Conservation (phyloP, 2,329 filamentous ascomycete genomes). For the Calonectria hawksworthii region DNA sequence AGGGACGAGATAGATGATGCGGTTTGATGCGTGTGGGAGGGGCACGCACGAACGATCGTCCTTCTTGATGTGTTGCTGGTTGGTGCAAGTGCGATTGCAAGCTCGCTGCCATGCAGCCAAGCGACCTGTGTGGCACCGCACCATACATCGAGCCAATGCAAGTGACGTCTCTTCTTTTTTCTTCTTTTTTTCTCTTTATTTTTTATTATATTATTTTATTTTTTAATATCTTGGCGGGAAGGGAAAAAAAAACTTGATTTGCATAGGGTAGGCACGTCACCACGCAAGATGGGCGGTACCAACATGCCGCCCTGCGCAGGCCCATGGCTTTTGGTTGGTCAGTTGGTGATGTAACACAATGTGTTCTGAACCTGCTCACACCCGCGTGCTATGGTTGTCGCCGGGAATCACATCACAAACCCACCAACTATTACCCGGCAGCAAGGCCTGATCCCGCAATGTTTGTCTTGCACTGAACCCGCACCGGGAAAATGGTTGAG, state of each 20-base stretch:
- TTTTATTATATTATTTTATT: background rate
- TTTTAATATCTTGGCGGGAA: background rate
- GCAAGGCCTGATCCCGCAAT: slow-evolving; percentile 13
- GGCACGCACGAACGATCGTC: slow-evolving; percentile 7
- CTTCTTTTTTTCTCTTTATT: background rate
- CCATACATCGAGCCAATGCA: background rate
- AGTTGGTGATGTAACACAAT: slow-evolving; percentile 10
- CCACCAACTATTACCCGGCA: background rate
- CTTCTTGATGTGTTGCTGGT: background rate
- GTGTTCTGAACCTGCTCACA: background rate
- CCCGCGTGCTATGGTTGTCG: background rate
- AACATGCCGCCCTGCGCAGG: background rate
- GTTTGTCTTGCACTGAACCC: slow-evolving; percentile 9
- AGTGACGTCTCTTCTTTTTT: background rate
- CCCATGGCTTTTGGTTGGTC: background rate
- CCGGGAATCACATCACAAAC: background rate
- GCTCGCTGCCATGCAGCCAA: slow-evolving; percentile 6
- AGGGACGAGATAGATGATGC: slow-evolving; percentile 1
- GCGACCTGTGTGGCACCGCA: background rate
- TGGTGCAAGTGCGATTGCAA: background rate
- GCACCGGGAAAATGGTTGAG: background rate
- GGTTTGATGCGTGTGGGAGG: background rate
- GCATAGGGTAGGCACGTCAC: background rate
- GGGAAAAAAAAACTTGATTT: background rate
- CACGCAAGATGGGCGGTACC: background rate